Percentiles rank a stretch among this genome's conserved stretches.
These are phyloP conservation scores for Papiliotrema laurentii DNA, from an alignment of 1,284 basidiomycete species.

Conservation along the genomic window DNA sequence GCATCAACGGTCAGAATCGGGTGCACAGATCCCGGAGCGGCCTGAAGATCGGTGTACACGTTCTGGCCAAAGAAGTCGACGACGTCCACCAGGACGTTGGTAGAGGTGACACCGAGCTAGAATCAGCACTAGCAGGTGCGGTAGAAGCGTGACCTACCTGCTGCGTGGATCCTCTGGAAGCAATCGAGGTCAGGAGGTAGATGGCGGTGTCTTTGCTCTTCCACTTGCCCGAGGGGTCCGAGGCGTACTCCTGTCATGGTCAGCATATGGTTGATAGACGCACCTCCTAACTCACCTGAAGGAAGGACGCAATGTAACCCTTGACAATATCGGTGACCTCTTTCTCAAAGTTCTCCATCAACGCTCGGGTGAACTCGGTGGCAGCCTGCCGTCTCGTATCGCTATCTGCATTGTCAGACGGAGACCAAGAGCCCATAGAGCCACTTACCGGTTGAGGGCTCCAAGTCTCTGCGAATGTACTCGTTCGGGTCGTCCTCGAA, in stretches of 20 bases:
- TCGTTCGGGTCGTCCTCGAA: conserved; percentile 97
- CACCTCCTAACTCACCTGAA: conserved; percentile 60
- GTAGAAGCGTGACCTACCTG: conserved; percentile 54
- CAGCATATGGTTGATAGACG: conserved; percentile 6
- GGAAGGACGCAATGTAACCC: conserved; percentile 71
- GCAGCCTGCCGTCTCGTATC: conserved; percentile 87
- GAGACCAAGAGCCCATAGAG: background rate
- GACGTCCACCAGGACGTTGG: conserved; percentile 87
- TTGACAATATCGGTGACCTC: conserved; percentile 83
- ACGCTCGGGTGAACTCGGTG: conserved; percentile 82
- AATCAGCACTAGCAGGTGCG: conserved; percentile 3
- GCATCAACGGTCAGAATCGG: conserved; percentile 94
- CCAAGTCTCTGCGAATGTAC: conserved; percentile 84
- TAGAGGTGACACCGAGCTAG: conserved; percentile 86
- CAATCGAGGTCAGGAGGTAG: conserved; percentile 86
- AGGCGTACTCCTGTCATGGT: conserved; percentile 50
- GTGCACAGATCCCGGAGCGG: conserved; percentile 63
- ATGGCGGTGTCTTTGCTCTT: conserved; percentile 94
- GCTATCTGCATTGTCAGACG: conserved; percentile 41
- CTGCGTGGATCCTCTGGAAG: conserved; percentile 76
- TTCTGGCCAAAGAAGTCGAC: conserved; percentile 93
- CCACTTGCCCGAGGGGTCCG: conserved; percentile 71
- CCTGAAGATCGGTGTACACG: conserved; percentile 82
- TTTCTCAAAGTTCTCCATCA: conserved; percentile 73
- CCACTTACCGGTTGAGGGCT: conserved; percentile 44